A percentile compares a stretch with the other conserved stretches of the same genome.
Conservation (phyloP, 208 protist genomes). For the Phytomonas serpens region DNA sequence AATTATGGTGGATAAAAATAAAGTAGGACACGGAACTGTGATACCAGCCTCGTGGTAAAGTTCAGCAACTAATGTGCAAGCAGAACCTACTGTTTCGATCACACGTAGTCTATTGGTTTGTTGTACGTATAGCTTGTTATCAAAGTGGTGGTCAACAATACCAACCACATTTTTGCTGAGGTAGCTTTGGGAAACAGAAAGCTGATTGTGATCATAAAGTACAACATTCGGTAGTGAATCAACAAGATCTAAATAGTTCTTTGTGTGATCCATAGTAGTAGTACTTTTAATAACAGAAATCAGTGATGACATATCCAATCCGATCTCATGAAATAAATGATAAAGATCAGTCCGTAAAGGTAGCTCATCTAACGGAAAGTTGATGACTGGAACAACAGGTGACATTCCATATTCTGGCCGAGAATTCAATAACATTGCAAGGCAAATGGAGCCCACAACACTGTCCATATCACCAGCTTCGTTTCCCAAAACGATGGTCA, state of each 20-base stretch:
- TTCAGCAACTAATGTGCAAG: constrained; percentile 70
- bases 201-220: constrained; percentile 83
- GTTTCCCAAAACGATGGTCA: constrained; percentile 71
- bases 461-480: constrained; percentile 87
- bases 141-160: constrained; percentile 80
- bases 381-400: constrained; percentile 57
- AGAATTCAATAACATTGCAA: constrained; percentile 59
- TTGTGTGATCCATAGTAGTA: background rate
- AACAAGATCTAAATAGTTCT: constrained; percentile 29
- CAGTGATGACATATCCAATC: constrained; percentile 31
- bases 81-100: constrained; percentile 55
- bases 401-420: constrained; percentile 15
- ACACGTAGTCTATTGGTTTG: constrained; percentile 22
- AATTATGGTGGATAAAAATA: constrained; percentile 67
- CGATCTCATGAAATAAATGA: constrained; percentile 38
- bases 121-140: constrained; percentile 49
- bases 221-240: constrained; percentile 26
- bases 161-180: constrained; percentile 37
- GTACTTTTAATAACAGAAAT: constrained; percentile 28
- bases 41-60: constrained; percentile 32
- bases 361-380: constrained; percentile 70
- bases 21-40: constrained; percentile 36
- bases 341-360: constrained; percentile 64
- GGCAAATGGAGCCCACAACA: constrained; percentile 74
- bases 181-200: constrained; percentile 28